Base-by-base conservation (phyloP, 164 flowering plant genomes). In the Umbellularia californica region DNA sequence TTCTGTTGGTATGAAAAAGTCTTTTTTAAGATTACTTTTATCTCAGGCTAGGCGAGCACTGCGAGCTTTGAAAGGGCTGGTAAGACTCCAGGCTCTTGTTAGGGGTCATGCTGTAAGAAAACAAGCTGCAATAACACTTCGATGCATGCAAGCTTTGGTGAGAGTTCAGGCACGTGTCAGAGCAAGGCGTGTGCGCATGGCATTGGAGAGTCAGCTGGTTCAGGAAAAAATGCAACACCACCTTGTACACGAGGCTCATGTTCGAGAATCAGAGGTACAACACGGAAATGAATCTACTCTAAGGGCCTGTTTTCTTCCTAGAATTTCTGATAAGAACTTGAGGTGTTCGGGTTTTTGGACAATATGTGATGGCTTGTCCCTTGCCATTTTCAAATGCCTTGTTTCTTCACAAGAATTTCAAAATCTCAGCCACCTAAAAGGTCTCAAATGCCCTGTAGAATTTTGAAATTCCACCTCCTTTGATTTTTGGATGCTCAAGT, bases 101-200 rank as follows among this genome's bases (percentile, higher is more conserved):
- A 86, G 99, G 78, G 99, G 99, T 33, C 97, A 93, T 87, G 94
- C 96, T 72, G 99, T 95, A 77, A 89, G 99, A 87, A 95, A 95
- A 78, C 99, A 95, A 84, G 99, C 99, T 80, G 98, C 97, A n/a
- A 89, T 92, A 76, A 95, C 99, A 24, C 94, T 95, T 68, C 90
- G 97, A 5, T 92, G 98, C 80, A 95, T 95, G 98, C 99, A 95
- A 90, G 98, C 99, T 72, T 84, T 95, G 75, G 99, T 95, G 68
- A 89, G 98, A 87, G 98, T 95, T 80, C 99, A 95, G 80, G 99
- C 98, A 77, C 98, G 95, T 79, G 98, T 95, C 5, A 90, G 98
- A 64, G 99, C 97, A 70, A 88, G 99, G 77, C 97, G 92, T 72
- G 99, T 95, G 82, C 97, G 98, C 20, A 27, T 93, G 79, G 87